These are phyloP conservation scores for Silene conica DNA, from an alignment of 148 eudicot species.

Conservation along the genomic window DNA sequence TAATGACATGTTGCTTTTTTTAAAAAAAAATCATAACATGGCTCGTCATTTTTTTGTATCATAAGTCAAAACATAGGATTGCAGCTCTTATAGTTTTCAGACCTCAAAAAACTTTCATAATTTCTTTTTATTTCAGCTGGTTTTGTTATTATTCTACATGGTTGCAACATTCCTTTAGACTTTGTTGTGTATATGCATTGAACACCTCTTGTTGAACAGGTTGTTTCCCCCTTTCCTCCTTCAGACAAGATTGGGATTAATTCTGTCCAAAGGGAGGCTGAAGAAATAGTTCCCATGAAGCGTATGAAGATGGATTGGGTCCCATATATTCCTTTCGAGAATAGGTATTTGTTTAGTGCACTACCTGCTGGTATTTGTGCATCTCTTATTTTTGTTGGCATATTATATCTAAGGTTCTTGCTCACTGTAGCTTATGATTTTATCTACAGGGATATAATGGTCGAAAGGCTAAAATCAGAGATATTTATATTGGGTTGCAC, in stretches of 20 bases:
- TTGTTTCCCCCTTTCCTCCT: conserved; percentile 90
- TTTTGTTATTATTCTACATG: neutral
- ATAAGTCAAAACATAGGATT: neutral
- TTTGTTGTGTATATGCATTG: neutral
- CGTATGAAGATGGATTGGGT: conserved; percentile 99
- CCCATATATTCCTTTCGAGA: conserved; percentile 78
- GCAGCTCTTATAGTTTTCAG: neutral
- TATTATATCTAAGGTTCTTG: neutral
- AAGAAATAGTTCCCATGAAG: conserved; percentile 94
- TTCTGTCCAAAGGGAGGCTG: conserved; percentile 92
- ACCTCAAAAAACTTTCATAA: no score
- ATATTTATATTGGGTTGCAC: conserved; percentile 78
- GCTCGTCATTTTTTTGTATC: neutral
- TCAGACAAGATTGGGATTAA: conserved; percentile 94
- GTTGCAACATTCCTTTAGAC: neutral
- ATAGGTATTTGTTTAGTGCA: conserved; percentile 42
- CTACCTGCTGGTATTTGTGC: neutral
- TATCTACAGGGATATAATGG: conserved; percentile 54
- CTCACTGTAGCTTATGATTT: conserved; percentile 3
- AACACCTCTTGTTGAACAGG: conserved; percentile 37
- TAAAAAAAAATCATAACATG: no score
- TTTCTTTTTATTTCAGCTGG: neutral
- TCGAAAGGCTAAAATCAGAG: conserved; percentile 73
- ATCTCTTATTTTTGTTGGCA: neutral
- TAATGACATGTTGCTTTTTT: neutral